These are phyloP conservation scores for Petrea volubilis DNA, from an alignment of 257 asterid genomes.

Conservation along the genomic window DNA sequence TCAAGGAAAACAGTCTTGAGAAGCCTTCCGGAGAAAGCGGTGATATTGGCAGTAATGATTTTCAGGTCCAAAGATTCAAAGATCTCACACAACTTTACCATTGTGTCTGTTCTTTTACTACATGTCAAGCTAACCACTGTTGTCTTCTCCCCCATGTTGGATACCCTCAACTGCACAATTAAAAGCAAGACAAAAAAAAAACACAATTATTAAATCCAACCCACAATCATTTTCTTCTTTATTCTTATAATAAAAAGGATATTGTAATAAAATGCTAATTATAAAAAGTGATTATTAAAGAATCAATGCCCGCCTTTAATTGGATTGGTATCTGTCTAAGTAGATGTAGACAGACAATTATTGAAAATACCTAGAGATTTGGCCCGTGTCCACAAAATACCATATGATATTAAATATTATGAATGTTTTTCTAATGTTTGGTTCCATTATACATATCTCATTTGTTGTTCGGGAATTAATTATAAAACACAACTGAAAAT, in stretches of 20 bases:
- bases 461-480: no score
- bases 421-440: no score
- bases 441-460: no score
- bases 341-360: no score
- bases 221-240: background rate
- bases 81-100: conserved; percentile 74
- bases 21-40: conserved; percentile 67
- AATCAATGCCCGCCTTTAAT: no score
- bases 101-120: conserved; percentile 68
- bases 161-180: conserved; percentile 62
- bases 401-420: no score
- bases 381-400: no score
- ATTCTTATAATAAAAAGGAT: background rate
- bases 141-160: conserved; percentile 65
- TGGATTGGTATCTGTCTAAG: no score
- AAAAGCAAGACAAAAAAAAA: background rate
- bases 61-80: conserved; percentile 79
- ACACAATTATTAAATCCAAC: background rate
- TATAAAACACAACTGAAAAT: no score
- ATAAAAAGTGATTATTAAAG: no score
- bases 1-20: conserved; percentile 69
- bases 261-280: no score
- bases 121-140: conserved; percentile 79
- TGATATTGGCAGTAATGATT: conserved; percentile 66
- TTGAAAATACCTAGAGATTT: no score